Base-by-base conservation (phyloP, 2,329 filamentous ascomycete genomes). In the Trichoderma hamatum region DNA sequence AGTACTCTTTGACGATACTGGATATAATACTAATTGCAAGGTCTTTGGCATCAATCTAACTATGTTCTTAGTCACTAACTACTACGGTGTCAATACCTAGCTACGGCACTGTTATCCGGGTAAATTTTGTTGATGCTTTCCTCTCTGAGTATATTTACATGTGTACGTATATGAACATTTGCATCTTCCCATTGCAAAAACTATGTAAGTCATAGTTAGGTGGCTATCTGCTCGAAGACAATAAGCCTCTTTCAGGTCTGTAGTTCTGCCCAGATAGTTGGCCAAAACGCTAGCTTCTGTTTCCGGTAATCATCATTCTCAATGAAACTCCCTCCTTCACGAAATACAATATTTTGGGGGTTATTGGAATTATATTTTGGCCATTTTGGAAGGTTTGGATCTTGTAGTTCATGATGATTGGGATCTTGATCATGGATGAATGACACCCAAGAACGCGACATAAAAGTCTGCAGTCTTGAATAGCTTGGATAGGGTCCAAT, bases 371-470 rank as follows among this genome's bases (percentile, higher is more conserved):
- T n/a, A 49, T 61, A 61, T 1, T 32, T 49, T 49, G 59, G 59
- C 59, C 59, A 61, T 49, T 61, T 61, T 46, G 59, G 59, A 21
- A 61, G 59, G 11, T 61, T 49, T 5, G 59, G 59, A 13, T 61
- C 59, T 49, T 21, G 39, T 1, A 61, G 39, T 24, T 26, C 59
- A 10, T 61, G 59, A 26, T 49, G 49, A 49, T 61, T 61, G 3
- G 59, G 59, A 19, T 61, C 24, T 6, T 49, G 39, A 49, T 61
- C 39, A 49, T 61, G 59, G n/a, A 61, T 43, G 21, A 61, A 61
- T 24, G 59, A 61, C 28, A 32, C 59, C 59, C 59, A 61, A 7
- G 59, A 61, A 32, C 59, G 59, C n/a, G 59, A 61, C 39, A 61
- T 11, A 16, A 61, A 61, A 11, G 59, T 49, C 39, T 61, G 59